Evolutionary conservation across 306 rosid species (phyloP).

Genomic region (Aeschynomene evenia): DNA sequence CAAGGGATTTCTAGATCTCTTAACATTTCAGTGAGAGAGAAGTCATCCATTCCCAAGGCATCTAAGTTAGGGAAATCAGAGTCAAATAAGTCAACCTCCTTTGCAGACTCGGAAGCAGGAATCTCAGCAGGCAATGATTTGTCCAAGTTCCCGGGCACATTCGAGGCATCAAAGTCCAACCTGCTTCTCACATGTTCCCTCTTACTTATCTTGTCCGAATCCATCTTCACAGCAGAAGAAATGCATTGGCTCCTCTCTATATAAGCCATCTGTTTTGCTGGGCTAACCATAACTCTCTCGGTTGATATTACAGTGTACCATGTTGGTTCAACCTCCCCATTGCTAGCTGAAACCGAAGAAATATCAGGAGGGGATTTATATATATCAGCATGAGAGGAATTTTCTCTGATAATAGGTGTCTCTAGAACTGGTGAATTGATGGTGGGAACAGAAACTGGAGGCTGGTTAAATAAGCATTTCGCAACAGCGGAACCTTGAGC

Average conservation of each 20-base stretch:
- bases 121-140: conserved; percentile 36
- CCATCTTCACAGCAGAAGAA: conserved; percentile 55
- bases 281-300: conserved; percentile 76
- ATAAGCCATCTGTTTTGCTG: conserved; percentile 60
- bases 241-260: conserved; percentile 67
- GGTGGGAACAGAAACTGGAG: conserved; percentile 38
- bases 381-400: conserved; percentile 49
- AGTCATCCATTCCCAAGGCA: conserved; percentile 57
- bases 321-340: conserved; percentile 44
- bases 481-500: conserved; percentile 62
- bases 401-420: conserved; percentile 59
- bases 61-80: conserved; percentile 61
- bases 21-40: conserved; percentile 66
- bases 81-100: conserved; percentile 50
- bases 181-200: conserved; percentile 76
- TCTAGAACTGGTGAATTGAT: conserved; percentile 52
- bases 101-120: conserved; percentile 52
- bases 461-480: conserved; percentile 72
- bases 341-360: conserved; percentile 43
- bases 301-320: conserved; percentile 72
- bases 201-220: conserved; percentile 44
- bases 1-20: conserved; percentile 56
- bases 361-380: conserved; percentile 54
- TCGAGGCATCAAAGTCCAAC: conserved; percentile 65
- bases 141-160: conserved; percentile 34